Evolutionary conservation across 2,329 filamentous ascomycete species (phyloP), one percentile per base, ranked within the genome.

Genomic region (Botrytis medusae): DNA sequence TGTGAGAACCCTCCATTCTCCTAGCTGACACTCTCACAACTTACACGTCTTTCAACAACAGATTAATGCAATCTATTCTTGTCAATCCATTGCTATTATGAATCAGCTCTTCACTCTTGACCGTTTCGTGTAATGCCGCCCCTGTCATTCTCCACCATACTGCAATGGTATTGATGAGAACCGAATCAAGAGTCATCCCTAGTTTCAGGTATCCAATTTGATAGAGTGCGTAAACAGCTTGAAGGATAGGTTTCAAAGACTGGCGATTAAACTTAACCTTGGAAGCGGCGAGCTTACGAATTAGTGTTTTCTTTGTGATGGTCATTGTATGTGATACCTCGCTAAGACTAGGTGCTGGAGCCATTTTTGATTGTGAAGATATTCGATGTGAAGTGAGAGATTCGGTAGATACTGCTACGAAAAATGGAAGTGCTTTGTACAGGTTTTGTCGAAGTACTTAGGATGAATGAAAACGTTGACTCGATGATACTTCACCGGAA

Each of bases 11-110:
- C 5, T 51, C 10, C 10, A 51, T 51, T 12, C 48, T 51, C 48
- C 12, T 16, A 6, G 4, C 4, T 0, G 10, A 1, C 1, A 14
- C 22, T n/a, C 48, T n/a, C 14, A 12, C 16, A 6, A 25, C 48
- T 51, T 51, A 51, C 48, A n/a, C 48, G 2, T n/a, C 48, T n/a
- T 51, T n/a, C 25, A 51, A 25, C n/a, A 51, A 25, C 12, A 51
- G 25, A n/a, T n/a, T n/a, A 5, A 51, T 51, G 14, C 48, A 51
- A 3, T 51, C 25, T n/a, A 51, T 51, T 51, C 48, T 51, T 12
- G 12, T 51, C 48, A 51, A 51, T n/a, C 25, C 48, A 14, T 51
- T 25, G n/a, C 48, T n/a, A 14, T 51, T 4, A 51, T 14, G 48
- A 51, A 16, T n/a, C 48, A 51, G n/a, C 9, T 51, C 10, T 51